Evolutionary conservation across 768 basidiomycete genomes (phyloP).

Genomic region (Auriscalpium vulgare): DNA sequence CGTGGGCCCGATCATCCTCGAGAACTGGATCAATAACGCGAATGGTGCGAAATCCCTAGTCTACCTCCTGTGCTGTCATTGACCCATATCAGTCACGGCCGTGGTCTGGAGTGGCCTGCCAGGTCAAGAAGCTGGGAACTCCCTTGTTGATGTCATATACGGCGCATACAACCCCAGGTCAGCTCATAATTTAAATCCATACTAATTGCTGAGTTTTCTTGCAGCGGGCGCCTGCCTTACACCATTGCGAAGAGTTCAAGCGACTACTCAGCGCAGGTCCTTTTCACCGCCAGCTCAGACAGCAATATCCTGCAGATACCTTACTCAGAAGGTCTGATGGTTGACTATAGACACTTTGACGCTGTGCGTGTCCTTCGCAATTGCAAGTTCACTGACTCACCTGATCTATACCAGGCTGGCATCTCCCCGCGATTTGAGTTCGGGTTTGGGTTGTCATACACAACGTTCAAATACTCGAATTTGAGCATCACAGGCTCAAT

Average conservation of each 20-base stretch:
- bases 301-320: slow-evolving; percentile 13
- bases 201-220: neutral
- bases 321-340: slow-evolving; percentile 3
- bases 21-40: slow-evolving; percentile 42
- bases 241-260: slow-evolving; percentile 54
- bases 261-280: neutral
- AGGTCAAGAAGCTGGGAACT: slow-evolving; percentile 60
- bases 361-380: slow-evolving; percentile 14
- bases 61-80: neutral
- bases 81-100: slow-evolving; percentile 31
- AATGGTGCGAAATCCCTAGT: slow-evolving; percentile 22
- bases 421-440: slow-evolving; percentile 55
- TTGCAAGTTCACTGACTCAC: neutral
- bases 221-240: slow-evolving; percentile 51
- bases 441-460: slow-evolving; percentile 70
- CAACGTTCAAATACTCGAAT: slow-evolving; percentile 56
- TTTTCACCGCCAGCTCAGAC: neutral
- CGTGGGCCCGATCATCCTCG: slow-evolving; percentile 29
- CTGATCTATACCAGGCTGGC: slow-evolving; percentile 23
- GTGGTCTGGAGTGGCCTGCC: slow-evolving; percentile 43
- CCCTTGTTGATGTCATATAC: slow-evolving; percentile 69
- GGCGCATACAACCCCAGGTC: slow-evolving; percentile 59
- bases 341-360: neutral
- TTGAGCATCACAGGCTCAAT: slow-evolving; percentile 26
- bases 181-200: neutral